Percentiles rank a stretch among this genome's conserved stretches.
phyloP scores from a whole-genome alignment of 2,329 filamentous ascomycete species.

The Microascus cirrosus region DNA sequence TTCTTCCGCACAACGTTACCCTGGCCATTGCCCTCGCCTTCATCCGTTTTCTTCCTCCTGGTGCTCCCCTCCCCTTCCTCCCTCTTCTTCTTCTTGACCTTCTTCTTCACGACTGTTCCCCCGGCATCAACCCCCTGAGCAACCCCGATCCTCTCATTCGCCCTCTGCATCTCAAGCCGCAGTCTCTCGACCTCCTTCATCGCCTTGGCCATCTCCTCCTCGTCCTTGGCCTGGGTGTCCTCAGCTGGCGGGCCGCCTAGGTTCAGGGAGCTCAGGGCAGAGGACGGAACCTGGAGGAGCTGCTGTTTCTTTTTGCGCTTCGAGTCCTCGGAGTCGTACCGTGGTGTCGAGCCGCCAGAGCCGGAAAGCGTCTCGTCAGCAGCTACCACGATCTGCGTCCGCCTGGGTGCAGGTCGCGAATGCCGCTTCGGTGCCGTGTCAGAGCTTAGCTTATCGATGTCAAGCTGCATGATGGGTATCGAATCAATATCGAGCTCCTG shows the following conservation, averaged over 20 bases:
- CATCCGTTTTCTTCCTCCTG: conserved; percentile 5
- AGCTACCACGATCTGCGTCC: conserved; percentile 55
- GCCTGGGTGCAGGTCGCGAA: conserved; percentile 25
- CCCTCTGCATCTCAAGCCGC: conserved; percentile 79
- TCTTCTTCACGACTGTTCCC: conserved; percentile 55
- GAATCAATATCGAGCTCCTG: conserved; percentile 81
- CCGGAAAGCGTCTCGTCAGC: conserved; percentile 61
- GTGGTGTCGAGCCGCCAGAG: conserved; percentile 34
- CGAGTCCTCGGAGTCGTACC: conserved; percentile 44
- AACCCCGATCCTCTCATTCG: conserved; percentile 62
- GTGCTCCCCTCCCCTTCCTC: conserved; percentile 6
- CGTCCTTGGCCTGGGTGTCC: conserved; percentile 63
- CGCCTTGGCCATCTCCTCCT: conserved; percentile 79
- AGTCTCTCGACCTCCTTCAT: conserved; percentile 81
- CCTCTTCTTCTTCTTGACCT: conserved; percentile 40
- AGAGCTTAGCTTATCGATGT: conserved; percentile 38
- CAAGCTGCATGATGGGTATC: conserved; percentile 90
- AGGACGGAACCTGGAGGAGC: conserved; percentile 66
- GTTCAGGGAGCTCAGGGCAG: conserved; percentile 61
- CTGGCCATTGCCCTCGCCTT: conserved; percentile 6
- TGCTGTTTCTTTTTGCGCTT: conserved; percentile 39
- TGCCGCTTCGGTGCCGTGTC: conserved; percentile 14
- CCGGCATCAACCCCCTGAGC: conserved; percentile 57
- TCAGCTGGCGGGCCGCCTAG: conserved; percentile 32
- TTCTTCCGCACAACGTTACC: conserved; percentile 30